Evolutionary conservation across 169 alveolate species (phyloP), one percentile per base, ranked within the genome.

Genomic region (Theileria annulata): DNA sequence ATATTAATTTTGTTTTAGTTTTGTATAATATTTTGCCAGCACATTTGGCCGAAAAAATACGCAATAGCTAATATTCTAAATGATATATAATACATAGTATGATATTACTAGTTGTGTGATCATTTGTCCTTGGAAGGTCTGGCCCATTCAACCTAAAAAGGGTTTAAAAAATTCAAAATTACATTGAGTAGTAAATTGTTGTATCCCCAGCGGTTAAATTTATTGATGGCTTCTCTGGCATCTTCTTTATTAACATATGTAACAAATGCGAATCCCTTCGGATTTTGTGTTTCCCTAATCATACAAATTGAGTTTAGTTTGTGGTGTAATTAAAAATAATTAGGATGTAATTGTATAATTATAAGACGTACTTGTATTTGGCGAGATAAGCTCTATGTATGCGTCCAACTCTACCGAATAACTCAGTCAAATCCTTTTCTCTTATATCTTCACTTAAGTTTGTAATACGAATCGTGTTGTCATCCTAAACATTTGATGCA

Each of bases 211-310:
- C 97, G 75, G 79, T 94, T 94, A 77, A 94, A 91, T 66, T 90
- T 91, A 60, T 86, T 87, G 60, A 94, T 94, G 25, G 97, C 97
- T 60, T 88, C 87, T 48, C 81, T 93, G 33, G 97, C 97, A 54
- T 94, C 96, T 71, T 94, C 95, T 72, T 93, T 87, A 31, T 85
- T 90, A 51, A 94, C 85, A 77, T 93, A 94, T 1, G 97, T 94
- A 31, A 94, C 85, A 79, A 94, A 94, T 23, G 97, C 97, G 77
- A 94, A 94, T 0, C 97, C 97, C 87, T 94, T 94, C 72, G 96
- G 89, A 66, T 71, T 86, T 77, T 93, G 94, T 54, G 96, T 92
- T 76, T 94, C 96, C 86, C 95, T 93, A 78, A 23, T n/a, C n/a
- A n/a, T n/a, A n/a, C 25, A 49, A 54, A 3, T 37, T 30, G n/a